Conservation (phyloP, 1,139 yeast genomes). For the Taphrina deformans region DNA sequence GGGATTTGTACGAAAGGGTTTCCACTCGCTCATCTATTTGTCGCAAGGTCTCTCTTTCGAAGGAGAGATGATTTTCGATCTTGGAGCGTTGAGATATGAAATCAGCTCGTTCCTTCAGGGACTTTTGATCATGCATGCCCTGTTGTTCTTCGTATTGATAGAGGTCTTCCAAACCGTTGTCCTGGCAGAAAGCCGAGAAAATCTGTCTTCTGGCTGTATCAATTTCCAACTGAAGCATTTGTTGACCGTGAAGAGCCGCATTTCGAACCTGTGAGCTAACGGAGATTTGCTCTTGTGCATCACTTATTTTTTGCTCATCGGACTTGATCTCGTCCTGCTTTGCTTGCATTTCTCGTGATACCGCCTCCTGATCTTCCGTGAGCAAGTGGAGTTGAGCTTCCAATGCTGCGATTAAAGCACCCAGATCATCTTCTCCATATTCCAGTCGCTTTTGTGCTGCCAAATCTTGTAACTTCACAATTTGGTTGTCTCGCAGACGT, state of each 20-base stretch:
- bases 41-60: constrained; percentile 60
- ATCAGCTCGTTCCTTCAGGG: constrained; percentile 65
- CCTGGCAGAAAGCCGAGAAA: constrained; percentile 57
- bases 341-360: constrained; percentile 42
- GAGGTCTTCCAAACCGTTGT: constrained; percentile 55
- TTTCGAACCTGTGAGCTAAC: neutral
- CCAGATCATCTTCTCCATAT: constrained; percentile 57
- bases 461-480: constrained; percentile 56
- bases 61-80: constrained; percentile 60
- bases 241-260: neutral
- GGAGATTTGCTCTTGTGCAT: neutral
- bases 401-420: constrained; percentile 57
- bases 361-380: constrained; percentile 50
- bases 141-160: constrained; percentile 67
- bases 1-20: constrained; percentile 43
- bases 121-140: constrained; percentile 60
- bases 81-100: constrained; percentile 62
- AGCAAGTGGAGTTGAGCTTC: constrained; percentile 59
- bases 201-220: constrained; percentile 44
- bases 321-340: neutral
- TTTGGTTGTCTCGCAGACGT: constrained; percentile 61
- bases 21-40: constrained; percentile 55
- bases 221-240: constrained; percentile 39
- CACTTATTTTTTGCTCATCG: neutral
- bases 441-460: constrained; percentile 57